A percentile compares a stretch with the other conserved stretches of the same genome.
Conservation (phyloP, 176 grass and related monocot genomes). For the Tillandsia fasciculata region DNA sequence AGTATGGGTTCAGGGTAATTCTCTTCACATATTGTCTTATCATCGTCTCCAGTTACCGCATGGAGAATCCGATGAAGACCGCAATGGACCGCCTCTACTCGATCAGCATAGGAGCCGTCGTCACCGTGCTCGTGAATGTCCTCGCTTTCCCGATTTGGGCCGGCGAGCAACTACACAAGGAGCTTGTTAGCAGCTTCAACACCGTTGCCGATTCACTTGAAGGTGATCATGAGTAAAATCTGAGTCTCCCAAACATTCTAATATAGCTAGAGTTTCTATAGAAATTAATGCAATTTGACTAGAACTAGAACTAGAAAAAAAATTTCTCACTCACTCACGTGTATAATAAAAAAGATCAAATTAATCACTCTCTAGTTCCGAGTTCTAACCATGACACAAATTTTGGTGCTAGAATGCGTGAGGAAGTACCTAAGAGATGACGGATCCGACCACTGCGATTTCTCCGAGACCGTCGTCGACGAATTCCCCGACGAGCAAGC, state of each 20-base stretch:
- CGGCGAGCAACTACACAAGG: constrained; percentile 53
- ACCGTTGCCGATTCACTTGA: constrained; percentile 35
- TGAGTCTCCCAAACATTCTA: not conserved
- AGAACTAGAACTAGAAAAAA: too few species aligned
- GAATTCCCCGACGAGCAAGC: constrained; percentile 19
- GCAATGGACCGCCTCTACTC: constrained; percentile 39
- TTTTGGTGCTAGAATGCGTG: constrained; percentile 32
- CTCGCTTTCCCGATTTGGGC: constrained; percentile 48
- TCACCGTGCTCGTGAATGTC: constrained; percentile 37
- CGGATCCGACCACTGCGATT: not conserved
- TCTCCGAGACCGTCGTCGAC: constrained; percentile 4
- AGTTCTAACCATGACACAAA: not conserved
- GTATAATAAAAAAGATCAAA: too few species aligned
- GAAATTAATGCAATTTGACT: too few species aligned
- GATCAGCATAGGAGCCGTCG: constrained; percentile 31
- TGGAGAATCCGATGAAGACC: constrained; percentile 13
- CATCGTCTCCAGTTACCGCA: constrained; percentile 35
- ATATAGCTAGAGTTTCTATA: too few species aligned
- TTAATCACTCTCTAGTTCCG: too few species aligned
- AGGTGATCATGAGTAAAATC: constrained; percentile 16
- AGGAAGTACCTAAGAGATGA: constrained; percentile 29
- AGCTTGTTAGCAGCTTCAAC: constrained; percentile 38
- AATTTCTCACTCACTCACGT: too few species aligned
- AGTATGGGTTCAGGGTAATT: constrained; percentile 43
- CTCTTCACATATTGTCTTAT: constrained; percentile 60